Evolutionary conservation across 345 rosid species (phyloP), one percentile per base, ranked within the genome.

Genomic region (Eucalyptus erythrocorys): DNA sequence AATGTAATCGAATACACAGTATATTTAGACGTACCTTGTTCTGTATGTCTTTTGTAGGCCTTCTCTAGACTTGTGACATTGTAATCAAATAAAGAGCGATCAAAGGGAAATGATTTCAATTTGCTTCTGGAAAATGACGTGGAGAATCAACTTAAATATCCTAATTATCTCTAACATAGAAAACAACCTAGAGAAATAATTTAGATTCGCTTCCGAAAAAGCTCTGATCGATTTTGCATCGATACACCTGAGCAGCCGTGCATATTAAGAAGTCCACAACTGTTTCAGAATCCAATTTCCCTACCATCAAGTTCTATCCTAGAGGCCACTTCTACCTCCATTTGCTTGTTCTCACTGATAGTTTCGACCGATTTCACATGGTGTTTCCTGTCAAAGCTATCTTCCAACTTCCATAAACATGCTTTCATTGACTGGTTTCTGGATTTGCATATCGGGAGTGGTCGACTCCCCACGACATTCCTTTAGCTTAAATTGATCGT

Each of bases 381-480:
- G 89, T 87, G 89, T 90, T 84, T 91, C 85, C 90, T 90, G 89
- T 94, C 88, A 71, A 91, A 91, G 86, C 90, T 93, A 88, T 93
- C 96, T 90, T 91, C 47, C 96, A 55, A 90, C 92, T 85, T 92
- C 94, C 27, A 90, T 90, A 87, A 68, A 86, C 85, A 87, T 11
- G 30, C 86, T 88, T 61, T 89, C 61, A 48, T 85, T 50, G 1
- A 86, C 89, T 90, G 90, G 91, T 85, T 91, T 92, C 40, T 87
- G 92, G 76, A 90, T 85, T 50, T 91, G 88, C 87, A 91, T 91
- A 49, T 92, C 93, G 85, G 92, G 82, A 86, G 91, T 90, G 90
- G 90, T 93, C 59, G 98, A 96, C 88, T 96, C 99, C 32, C 95
- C 97, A 82, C 94, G 93, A 90, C 94, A 91, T 89, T 95, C 99